Evolutionary conservation across 768 basidiomycete species (phyloP), one percentile per base, ranked within the genome.

Genomic region (Floccularia luteovirens): DNA sequence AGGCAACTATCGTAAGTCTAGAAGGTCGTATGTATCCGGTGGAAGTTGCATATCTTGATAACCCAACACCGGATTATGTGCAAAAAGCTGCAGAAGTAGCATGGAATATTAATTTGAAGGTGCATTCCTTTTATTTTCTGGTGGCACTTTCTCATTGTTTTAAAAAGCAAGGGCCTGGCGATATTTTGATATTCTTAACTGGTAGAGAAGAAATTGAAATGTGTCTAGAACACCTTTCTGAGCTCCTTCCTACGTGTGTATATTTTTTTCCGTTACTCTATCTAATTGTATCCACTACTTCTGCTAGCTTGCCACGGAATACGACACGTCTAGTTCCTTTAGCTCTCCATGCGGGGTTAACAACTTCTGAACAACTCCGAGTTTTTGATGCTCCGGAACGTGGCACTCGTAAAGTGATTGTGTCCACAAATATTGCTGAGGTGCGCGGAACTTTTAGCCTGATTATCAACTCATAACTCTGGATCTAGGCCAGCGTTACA

Each of bases 21-120:
- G 93, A 98, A 60, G 96, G 96, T 5, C 75, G 92, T 16, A 85
- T 90, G 77, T 96, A 83, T 59, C 94, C 96, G 2, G 93, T 99
- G 2, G 89, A 99, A 51, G 74, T 94, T 12, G 89, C 86, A 14
- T 96, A 96, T 61, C 66, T 93, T 2, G 67, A 78, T 44, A 77
- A 90, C 42, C 80, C 94, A 5, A 66, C 72, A 3, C 60, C 77
- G 2, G 88, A 98, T 53, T 94, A 97, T 50, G 77, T 90, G 12
- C 72, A 70, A 44, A 79, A 74, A 50, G 90, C 92, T 5, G 88
- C 88, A 3, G 77, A 89, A 54, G 78, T 86, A 1, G 79, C 85
- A 11, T 88, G 86, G 74, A 84, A 86, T 51, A 79, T 94, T 19
- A 80, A 87, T 42, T 43, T 74, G 24, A 81, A 88, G 73, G 93